These are phyloP conservation scores for Hypomyces perniciosus DNA, from an alignment of 2,329 filamentous ascomycete species.

Conservation along the genomic window DNA sequence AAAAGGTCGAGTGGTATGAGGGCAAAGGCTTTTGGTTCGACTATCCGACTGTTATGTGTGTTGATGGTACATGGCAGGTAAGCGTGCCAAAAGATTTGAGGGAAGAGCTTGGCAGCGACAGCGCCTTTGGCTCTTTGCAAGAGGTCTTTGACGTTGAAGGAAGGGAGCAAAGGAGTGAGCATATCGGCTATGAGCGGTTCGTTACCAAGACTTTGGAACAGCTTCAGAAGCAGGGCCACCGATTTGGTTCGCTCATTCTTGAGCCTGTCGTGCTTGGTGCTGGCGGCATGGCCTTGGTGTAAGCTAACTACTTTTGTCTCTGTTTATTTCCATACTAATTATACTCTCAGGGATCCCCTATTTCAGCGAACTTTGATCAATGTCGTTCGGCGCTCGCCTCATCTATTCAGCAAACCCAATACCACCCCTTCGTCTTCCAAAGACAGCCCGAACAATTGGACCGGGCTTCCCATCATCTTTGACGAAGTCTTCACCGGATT, in stretches of 20 bases:
- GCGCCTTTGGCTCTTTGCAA: slow-evolving; percentile 42
- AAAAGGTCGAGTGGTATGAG: slow-evolving; percentile 81
- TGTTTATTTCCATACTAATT: slow-evolving; percentile 12
- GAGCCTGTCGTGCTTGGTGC: slow-evolving; percentile 77
- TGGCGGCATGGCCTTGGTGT: slow-evolving; percentile 77
- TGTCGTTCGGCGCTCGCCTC: slow-evolving; percentile 54
- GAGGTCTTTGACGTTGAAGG: slow-evolving; percentile 55
- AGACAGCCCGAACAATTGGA: slow-evolving; percentile 45
- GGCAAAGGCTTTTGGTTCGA: slow-evolving; percentile 78
- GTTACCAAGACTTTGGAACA: slow-evolving; percentile 49
- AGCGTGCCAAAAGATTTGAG: slow-evolving; percentile 46
- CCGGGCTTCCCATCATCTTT: slow-evolving; percentile 70
- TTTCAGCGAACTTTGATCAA: slow-evolving; percentile 69
- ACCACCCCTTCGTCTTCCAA: slow-evolving; percentile 6
- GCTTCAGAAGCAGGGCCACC: slow-evolving; percentile 51
- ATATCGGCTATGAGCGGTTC: slow-evolving; percentile 51
- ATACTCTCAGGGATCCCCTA: slow-evolving; percentile 58
- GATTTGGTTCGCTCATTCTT: slow-evolving; percentile 71
- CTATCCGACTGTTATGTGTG: slow-evolving; percentile 65
- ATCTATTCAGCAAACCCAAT: slow-evolving; percentile 42
- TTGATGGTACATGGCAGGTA: slow-evolving; percentile 60
- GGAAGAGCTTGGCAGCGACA: slow-evolving; percentile 37
- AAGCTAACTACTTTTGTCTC: slow-evolving; percentile 27
- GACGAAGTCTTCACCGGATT: slow-evolving; percentile 87
- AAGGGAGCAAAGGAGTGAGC: slow-evolving; percentile 40